Percentiles rank a stretch among this genome's conserved stretches.
Evolutionary conservation across 176 grass and related monocot species (phyloP).

Genomic region (Aegilops tauschii): DNA sequence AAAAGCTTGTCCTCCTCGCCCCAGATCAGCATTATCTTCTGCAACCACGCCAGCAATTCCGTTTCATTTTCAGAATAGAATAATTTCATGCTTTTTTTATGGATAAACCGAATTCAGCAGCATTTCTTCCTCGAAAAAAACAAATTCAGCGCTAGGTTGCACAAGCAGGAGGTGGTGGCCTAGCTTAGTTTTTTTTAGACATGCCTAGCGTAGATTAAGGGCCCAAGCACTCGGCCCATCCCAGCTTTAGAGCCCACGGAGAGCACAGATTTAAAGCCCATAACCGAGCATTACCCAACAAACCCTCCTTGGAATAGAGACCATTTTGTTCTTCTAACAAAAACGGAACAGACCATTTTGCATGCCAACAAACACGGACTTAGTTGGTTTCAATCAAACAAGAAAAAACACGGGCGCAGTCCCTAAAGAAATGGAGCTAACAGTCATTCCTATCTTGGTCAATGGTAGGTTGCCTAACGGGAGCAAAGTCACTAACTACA

Average conservation of each 20-base stretch:
- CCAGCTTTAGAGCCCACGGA: neutral
- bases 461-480: neutral
- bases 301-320: neutral
- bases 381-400: too few species aligned
- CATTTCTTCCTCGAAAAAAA: neutral
- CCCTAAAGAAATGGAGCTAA: neutral
- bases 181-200: neutral
- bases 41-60: conserved; percentile 1
- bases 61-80: neutral
- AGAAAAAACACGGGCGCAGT: too few species aligned
- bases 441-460: neutral
- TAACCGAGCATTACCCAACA: neutral
- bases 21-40: conserved; percentile 96
- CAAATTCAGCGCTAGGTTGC: neutral
- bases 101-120: neutral
- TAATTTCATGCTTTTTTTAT: neutral
- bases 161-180: neutral
- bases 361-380: too few species aligned
- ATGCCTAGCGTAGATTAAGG: neutral
- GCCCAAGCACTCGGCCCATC: neutral
- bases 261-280: neutral
- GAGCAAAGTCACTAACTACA: neutral
- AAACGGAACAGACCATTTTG: too few species aligned
- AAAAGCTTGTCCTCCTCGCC: conserved; percentile 89
- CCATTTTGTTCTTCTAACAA: neutral